Percentiles rank a stretch among this genome's conserved stretches.
Evolutionary conservation across 2,329 filamentous ascomycete genomes (phyloP).

Genomic region (Fonsecaea multimorphosa): DNA sequence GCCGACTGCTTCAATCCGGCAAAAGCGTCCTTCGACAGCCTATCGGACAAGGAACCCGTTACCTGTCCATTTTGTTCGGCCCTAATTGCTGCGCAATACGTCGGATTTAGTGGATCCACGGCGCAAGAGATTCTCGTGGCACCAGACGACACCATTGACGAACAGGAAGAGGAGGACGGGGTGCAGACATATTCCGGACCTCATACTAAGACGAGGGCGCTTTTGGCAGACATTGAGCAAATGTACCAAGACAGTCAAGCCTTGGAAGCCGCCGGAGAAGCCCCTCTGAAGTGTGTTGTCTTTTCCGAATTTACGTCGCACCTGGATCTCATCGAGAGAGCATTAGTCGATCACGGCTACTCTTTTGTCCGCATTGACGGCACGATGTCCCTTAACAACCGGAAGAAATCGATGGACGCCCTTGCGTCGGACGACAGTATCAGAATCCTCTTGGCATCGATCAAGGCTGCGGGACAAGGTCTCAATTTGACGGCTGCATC

Average conservation of each 20-base stretch:
- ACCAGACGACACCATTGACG: constrained; percentile 61
- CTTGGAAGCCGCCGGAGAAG: constrained; percentile 61
- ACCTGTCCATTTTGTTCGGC: constrained; percentile 73
- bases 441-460: constrained; percentile 86
- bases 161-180: constrained; percentile 44
- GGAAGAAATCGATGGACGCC: constrained; percentile 74
- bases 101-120: constrained; percentile 69
- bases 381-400: constrained; percentile 77
- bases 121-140: constrained; percentile 58
- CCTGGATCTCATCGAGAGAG: constrained; percentile 87
- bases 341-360: constrained; percentile 71
- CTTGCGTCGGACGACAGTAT: constrained; percentile 76
- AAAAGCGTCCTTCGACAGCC: constrained; percentile 58
- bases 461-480: constrained; percentile 88
- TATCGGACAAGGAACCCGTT: constrained; percentile 55
- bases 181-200: constrained; percentile 72
- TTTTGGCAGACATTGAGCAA: constrained; percentile 74
- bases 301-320: constrained; percentile 98
- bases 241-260: constrained; percentile 67
- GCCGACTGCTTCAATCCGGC: constrained; percentile 70
- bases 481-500: constrained; percentile 87
- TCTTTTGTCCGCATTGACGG: constrained; percentile 84
- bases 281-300: constrained; percentile 88
- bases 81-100: constrained; percentile 67
- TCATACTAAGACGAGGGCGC: constrained; percentile 86